phyloP scores from a whole-genome alignment of 2,329 filamentous ascomycete genomes.

The Aspergillus udagawae region DNA sequence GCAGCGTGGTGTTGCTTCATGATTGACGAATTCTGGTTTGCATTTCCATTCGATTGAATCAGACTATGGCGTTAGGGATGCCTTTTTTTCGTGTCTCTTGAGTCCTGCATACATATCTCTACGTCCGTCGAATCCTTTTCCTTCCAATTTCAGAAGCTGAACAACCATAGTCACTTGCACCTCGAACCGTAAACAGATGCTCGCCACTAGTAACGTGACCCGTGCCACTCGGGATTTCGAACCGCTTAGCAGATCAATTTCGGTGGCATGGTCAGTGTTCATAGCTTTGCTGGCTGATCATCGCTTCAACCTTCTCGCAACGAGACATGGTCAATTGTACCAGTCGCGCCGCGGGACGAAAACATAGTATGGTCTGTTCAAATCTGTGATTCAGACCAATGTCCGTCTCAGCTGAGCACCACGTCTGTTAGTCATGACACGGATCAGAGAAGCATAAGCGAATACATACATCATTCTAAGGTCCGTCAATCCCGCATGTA shows the following conservation, averaged over 20 bases:
- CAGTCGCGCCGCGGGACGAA: not conserved
- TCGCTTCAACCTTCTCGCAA: not conserved
- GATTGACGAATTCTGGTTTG: slow-evolving; percentile 13
- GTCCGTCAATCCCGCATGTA: slow-evolving; percentile 4
- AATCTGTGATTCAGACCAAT: not conserved
- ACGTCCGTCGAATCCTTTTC: slow-evolving; percentile 1
- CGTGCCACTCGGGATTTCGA: not conserved
- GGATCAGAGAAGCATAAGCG: not conserved
- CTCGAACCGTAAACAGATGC: not conserved
- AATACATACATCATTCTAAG: not conserved
- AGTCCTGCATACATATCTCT: slow-evolving; percentile 2
- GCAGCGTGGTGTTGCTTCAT: slow-evolving; percentile 6
- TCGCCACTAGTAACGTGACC: not conserved
- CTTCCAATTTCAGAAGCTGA: not conserved
- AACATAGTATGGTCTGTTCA: not conserved
- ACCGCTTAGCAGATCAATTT: not conserved
- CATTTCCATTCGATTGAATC: slow-evolving; percentile 3
- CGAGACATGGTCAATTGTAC: not conserved
- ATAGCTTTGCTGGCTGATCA: not conserved
- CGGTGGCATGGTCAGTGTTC: not conserved
- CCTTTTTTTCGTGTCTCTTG: slow-evolving; percentile 11
- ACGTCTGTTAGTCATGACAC: not conserved
- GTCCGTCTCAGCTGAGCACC: not conserved
- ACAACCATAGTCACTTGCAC: not conserved
- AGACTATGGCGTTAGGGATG: slow-evolving; percentile 20